Base-by-base conservation (phyloP, 2,329 filamentous ascomycete species). In the Penicillium sp. region DNA sequence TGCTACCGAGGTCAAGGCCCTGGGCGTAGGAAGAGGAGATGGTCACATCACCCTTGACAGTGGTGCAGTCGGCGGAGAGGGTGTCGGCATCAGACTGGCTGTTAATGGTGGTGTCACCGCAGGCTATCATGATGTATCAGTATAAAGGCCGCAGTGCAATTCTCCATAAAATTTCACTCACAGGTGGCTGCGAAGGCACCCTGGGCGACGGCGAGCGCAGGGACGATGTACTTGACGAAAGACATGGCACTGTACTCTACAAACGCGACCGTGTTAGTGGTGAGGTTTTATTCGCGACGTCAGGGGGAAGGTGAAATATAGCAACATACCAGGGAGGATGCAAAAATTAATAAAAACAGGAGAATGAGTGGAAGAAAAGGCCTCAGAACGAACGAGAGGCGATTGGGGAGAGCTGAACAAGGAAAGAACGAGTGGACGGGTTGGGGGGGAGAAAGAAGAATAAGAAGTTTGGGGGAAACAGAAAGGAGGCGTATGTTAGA, bases 11-110 rank as follows among this genome's bases (percentile, higher is more conserved):
- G 52, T 78, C 75, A 63, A 96, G 81, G 59, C 75, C 73, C 45
- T 82, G 83, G 49, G 80, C 75, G 37, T 85, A 81, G 49, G 80
- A 81, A 62, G 96, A 81, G 60, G 84, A 81, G 58, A 96, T 79
- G 71, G 47, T 51, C 9, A 57, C 25, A 29, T 83, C 81, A 68
- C 89, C 91, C 49, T 83, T 77, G 70, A 90, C 82, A 53, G 83
- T 88, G n/a, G 76, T 71, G 83, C 92, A 96, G 60, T 71, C 68
- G 51, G 82, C 73, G 51, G 82, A 73, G 57, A 93, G 77, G 54
- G 83, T 85, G 69, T 89, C 82, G 65, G 84, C 83, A 73, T 77
- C 77, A 73, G 79, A 73, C 81, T 81, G 77, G 91, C 81, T 63
- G 83, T 86, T 56, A 73, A 79, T 75, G 72, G 79, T 66, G 51